Conservation (phyloP, 2,329 filamentous ascomycete species). For the Lasiodiplodia citricola region DNA sequence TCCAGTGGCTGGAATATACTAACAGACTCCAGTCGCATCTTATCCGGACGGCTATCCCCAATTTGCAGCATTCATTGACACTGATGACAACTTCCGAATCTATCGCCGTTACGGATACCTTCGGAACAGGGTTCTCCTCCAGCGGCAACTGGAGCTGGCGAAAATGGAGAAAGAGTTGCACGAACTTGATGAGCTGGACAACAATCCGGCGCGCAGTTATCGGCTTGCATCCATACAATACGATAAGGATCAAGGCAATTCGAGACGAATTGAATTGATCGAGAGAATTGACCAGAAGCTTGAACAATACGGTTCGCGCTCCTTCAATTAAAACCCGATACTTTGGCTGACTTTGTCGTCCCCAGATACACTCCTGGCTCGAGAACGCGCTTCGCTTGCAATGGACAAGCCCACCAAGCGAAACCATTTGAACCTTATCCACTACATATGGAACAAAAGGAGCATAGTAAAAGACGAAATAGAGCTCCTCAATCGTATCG, state of each 20-base stretch:
- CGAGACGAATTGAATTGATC: neutral
- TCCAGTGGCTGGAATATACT: too few species aligned
- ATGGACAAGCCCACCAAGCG: constrained; percentile 28
- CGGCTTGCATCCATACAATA: neutral
- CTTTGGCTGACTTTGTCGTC: neutral
- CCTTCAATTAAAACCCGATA: too few species aligned
- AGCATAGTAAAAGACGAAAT: too few species aligned
- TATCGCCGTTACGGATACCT: neutral
- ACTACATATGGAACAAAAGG: constrained; percentile 28
- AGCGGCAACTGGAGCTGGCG: neutral
- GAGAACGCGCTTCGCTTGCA: constrained; percentile 19
- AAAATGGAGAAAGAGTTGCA: neutral
- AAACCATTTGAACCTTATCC: constrained; percentile 26
- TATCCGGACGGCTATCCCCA: neutral
- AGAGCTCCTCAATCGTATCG: constrained; percentile 22
- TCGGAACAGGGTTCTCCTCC: neutral
- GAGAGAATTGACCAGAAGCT: neutral
- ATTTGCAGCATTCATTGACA: neutral
- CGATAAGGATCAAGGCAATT: neutral
- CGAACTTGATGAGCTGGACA: neutral
- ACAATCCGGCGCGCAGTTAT: accelerated
- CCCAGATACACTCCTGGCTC: constrained; percentile 21
- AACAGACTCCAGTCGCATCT: neutral
- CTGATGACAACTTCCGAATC: neutral
- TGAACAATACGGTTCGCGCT: neutral